These are phyloP conservation scores for Teratosphaeria destructans DNA, from an alignment of 2,329 filamentous ascomycete species.

Conservation along the genomic window DNA sequence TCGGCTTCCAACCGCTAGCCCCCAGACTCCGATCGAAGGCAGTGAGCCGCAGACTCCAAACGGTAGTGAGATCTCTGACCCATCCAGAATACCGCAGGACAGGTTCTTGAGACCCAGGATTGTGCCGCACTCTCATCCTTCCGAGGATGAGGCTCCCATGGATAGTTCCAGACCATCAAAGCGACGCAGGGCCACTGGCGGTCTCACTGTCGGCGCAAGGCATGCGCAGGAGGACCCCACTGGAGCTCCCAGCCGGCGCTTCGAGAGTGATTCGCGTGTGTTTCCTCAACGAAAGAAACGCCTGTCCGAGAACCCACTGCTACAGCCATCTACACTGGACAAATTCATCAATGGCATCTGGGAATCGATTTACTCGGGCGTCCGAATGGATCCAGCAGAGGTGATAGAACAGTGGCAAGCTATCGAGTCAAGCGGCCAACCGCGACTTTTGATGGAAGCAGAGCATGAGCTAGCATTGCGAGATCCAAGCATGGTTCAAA, in stretches of 20 bases:
- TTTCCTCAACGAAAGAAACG: constrained; percentile 20
- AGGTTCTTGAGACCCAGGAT: not conserved
- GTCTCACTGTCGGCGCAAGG: constrained; percentile 17
- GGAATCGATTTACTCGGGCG: constrained; percentile 38
- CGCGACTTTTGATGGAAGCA: constrained; percentile 14
- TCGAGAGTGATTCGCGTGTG: constrained; percentile 10
- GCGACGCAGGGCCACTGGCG: constrained; percentile 25
- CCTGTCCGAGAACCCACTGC: constrained; percentile 27
- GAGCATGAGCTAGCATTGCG: constrained; percentile 11
- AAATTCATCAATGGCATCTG: constrained; percentile 42
- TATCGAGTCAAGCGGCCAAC: constrained; percentile 21
- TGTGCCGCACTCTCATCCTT: not conserved
- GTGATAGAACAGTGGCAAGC: constrained; percentile 25
- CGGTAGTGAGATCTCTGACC: not conserved
- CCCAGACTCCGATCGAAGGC: not conserved
- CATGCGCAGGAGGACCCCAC: not conserved
- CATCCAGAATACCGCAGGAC: not conserved
- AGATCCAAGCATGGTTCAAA: constrained; percentile 12
- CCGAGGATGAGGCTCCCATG: constrained; percentile 1
- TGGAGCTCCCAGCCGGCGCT: constrained; percentile 7
- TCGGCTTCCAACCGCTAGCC: not conserved
- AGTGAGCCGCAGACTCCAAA: not conserved
- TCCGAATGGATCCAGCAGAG: constrained; percentile 31
- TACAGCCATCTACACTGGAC: constrained; percentile 38
- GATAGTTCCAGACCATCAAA: constrained; percentile 30